These are phyloP conservation scores for Epichloe gansuensis DNA, from an alignment of 2,329 filamentous ascomycete genomes.

Conservation along the genomic window DNA sequence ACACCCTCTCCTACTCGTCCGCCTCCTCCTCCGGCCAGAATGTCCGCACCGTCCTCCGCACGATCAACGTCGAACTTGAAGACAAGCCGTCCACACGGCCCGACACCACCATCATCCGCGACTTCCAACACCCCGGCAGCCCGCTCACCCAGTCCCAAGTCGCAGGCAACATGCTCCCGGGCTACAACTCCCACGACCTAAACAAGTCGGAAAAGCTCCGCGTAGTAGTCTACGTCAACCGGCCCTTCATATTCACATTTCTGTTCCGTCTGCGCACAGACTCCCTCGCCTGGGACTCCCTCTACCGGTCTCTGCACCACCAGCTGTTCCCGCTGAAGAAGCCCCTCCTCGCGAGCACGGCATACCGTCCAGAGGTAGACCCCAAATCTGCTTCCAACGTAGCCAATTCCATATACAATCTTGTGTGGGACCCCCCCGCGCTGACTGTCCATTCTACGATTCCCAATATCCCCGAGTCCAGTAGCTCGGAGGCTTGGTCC, in stretches of 20 bases:
- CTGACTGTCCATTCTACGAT: constrained; percentile 4
- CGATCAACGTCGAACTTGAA: constrained; percentile 53
- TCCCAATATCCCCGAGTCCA: constrained; percentile 2
- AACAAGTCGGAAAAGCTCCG: constrained; percentile 46
- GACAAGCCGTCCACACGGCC: constrained; percentile 23
- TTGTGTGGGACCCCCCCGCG: constrained; percentile 46
- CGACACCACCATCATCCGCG: constrained; percentile 32
- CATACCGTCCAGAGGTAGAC: constrained; percentile 38
- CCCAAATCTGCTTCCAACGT: constrained; percentile 10
- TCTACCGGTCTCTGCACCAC: constrained; percentile 47
- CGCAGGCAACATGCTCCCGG: constrained; percentile 20
- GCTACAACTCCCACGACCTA: constrained; percentile 30
- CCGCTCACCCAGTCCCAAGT: constrained; percentile 21
- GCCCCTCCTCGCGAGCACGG: constrained; percentile 42
- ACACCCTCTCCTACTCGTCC: constrained; percentile 16
- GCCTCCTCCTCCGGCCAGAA: constrained; percentile 24
- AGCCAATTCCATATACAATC: constrained; percentile 38
- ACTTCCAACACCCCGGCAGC: constrained; percentile 27
- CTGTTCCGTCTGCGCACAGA: constrained; percentile 50
- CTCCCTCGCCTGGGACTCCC: constrained; percentile 38
- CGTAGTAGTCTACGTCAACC: constrained; percentile 59
- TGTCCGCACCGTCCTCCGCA: constrained; percentile 48
- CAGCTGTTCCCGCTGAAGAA: constrained; percentile 48
- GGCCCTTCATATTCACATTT: constrained; percentile 67
- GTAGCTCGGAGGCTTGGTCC: constrained; percentile 32